Evolutionary conservation across 208 protist species (phyloP).

Genomic region (Acanthamoeba castellanii): DNA sequence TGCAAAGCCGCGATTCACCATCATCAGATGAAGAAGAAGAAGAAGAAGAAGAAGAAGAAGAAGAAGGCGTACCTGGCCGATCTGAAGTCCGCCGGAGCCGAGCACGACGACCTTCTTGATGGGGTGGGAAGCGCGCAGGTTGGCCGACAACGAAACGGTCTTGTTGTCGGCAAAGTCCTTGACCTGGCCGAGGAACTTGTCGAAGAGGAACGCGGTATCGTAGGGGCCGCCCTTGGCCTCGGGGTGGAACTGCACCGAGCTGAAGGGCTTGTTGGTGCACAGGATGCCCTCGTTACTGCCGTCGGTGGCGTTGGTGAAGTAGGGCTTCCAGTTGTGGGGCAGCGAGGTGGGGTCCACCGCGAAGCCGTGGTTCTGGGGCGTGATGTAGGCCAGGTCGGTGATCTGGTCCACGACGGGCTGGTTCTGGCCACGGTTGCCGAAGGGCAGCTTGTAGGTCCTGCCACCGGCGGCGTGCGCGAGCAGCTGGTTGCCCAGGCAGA

Average conservation of each 20-base stretch:
- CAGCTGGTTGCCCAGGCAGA: constrained; percentile 99
- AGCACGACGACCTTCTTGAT: constrained; percentile 86
- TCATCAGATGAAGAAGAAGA: too few relatives aligned
- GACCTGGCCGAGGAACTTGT: constrained; percentile 83
- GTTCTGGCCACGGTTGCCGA: constrained; percentile 98
- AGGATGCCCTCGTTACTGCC: constrained; percentile 97
- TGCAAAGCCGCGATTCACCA: too few relatives aligned
- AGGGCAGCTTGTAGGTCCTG: constrained; percentile 98
- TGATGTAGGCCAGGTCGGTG: constrained; percentile 90
- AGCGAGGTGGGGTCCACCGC: constrained; percentile 96
- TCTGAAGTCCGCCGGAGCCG: constrained; percentile 82
- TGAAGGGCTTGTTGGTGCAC: constrained; percentile 96
- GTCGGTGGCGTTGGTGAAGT: constrained; percentile 98
- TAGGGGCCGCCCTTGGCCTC: constrained; percentile 95
- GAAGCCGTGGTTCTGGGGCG: constrained; percentile 98
- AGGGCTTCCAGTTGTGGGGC: constrained; percentile 95
- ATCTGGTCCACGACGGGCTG: constrained; percentile 95
- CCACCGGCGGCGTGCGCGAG: constrained; percentile 94
- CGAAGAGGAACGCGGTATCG: constrained; percentile 98
- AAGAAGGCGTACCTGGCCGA: constrained; percentile 90
- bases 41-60: too few relatives aligned
- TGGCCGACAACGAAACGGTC: background rate
- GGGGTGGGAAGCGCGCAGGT: background rate
- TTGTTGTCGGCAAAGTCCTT: constrained; percentile 1
- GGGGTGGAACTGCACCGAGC: constrained; percentile 98